A percentile compares a stretch with the other conserved stretches of the same genome.
Conservation (phyloP, 2,329 filamentous ascomycete species). For the Calonectria pauciramosa region DNA sequence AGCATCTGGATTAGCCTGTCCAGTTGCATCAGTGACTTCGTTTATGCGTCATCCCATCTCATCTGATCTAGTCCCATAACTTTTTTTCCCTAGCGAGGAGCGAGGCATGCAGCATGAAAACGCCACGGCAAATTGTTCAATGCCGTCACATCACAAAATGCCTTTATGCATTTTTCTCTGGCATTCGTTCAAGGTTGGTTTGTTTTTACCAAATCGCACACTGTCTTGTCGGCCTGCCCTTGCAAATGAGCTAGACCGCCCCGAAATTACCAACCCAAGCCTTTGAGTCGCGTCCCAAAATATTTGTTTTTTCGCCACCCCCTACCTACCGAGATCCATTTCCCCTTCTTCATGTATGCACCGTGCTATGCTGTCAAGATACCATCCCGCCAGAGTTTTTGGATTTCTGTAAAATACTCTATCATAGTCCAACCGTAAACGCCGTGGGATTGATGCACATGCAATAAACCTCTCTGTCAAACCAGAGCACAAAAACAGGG, state of each 20-base stretch:
- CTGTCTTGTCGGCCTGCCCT: neutral
- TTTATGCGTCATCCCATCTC: slow-evolving; percentile 39
- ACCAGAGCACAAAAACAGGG: slow-evolving; percentile 35
- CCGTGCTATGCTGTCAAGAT: slow-evolving; percentile 38
- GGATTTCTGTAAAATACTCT: slow-evolving; percentile 45
- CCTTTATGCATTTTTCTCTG: slow-evolving; percentile 2
- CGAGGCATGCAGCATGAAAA: slow-evolving; percentile 8
- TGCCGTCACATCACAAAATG: neutral
- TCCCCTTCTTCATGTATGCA: slow-evolving; percentile 37
- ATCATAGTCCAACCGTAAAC: slow-evolving; percentile 50
- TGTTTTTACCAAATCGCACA: slow-evolving; percentile 14
- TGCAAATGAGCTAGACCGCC: slow-evolving; percentile 5
- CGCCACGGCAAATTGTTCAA: slow-evolving; percentile 15
- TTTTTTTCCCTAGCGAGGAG: neutral
- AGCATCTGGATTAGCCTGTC: slow-evolving; percentile 31
- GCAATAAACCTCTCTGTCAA: slow-evolving; percentile 28
- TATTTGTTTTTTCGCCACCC: slow-evolving; percentile 14
- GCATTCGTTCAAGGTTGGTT: slow-evolving; percentile 2
- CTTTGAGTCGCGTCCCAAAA: slow-evolving; percentile 8
- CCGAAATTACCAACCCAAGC: neutral
- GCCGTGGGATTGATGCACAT: slow-evolving; percentile 47
- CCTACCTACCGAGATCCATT: slow-evolving; percentile 26
- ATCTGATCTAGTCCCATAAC: slow-evolving; percentile 10
- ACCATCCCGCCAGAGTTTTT: slow-evolving; percentile 41
- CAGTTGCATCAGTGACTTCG: slow-evolving; percentile 38